Evolutionary conservation across 768 basidiomycete species (phyloP).

Genomic region (Lentinula aciculospora): DNA sequence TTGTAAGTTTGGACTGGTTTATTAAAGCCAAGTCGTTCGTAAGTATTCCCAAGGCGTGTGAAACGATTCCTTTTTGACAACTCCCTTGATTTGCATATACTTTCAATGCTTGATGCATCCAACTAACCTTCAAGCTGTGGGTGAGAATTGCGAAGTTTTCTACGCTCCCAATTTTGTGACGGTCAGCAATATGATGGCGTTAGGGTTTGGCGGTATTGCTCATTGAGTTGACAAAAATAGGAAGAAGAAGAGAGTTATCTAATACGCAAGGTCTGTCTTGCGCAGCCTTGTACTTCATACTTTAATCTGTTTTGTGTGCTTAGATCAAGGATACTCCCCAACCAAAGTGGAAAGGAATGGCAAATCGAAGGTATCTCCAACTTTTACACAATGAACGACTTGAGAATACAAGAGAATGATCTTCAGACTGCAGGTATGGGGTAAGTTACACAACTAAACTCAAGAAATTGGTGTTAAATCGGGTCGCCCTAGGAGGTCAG

Average conservation of each 20-base stretch:
- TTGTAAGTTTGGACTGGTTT: too few species aligned
- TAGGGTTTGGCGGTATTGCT: background rate
- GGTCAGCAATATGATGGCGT: slow-evolving; percentile 19
- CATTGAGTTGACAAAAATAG: slow-evolving; percentile 19
- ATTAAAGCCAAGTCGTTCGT: too few species aligned
- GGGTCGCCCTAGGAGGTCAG: slow-evolving; percentile 55
- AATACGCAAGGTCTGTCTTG: slow-evolving; percentile 57
- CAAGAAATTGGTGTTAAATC: slow-evolving; percentile 3
- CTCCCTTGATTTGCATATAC: too few species aligned
- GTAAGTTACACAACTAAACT: slow-evolving; percentile 25
- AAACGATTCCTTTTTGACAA: too few species aligned
- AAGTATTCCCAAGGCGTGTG: too few species aligned
- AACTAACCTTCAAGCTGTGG: background rate
- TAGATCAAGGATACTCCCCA: slow-evolving; percentile 78
- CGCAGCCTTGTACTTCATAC: background rate
- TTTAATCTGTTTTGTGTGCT: background rate
- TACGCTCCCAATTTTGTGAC: slow-evolving; percentile 79
- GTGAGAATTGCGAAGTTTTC: slow-evolving; percentile 36
- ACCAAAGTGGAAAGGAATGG: slow-evolving; percentile 74
- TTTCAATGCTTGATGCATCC: background rate
- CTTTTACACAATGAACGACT: background rate
- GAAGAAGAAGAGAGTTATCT: slow-evolving; percentile 73
- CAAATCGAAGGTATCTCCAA: slow-evolving; percentile 63
- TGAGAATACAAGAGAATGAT: background rate
- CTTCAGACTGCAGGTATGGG: slow-evolving; percentile 64